These are phyloP conservation scores for Orbilia javanica DNA, from an alignment of 2,329 filamentous ascomycete species.

Conservation along the genomic window DNA sequence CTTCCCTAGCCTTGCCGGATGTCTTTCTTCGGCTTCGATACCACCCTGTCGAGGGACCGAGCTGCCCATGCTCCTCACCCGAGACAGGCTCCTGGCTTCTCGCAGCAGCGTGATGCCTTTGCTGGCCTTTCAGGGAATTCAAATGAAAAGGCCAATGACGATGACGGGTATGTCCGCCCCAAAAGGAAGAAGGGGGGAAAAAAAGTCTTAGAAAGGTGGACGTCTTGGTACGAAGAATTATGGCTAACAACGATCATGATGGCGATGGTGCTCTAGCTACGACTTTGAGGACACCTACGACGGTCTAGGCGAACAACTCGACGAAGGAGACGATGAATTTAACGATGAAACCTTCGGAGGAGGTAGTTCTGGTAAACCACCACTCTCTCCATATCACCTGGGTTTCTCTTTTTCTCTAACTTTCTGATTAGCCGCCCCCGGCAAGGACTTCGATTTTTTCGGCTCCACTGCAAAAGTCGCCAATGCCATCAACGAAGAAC, in stretches of 20 bases:
- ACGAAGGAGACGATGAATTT: constrained; percentile 92
- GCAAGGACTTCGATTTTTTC: constrained; percentile 97
- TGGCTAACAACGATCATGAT: constrained; percentile 6
- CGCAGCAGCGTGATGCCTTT: constrained; percentile 86
- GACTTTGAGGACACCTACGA: constrained; percentile 99
- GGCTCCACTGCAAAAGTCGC: constrained; percentile 90
- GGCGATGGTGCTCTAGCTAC: constrained; percentile 69
- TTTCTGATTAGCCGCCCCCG: constrained; percentile 64
- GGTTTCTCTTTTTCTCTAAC: background rate
- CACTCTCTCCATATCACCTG: background rate
- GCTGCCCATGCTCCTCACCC: constrained; percentile 70
- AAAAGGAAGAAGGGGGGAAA: no score
- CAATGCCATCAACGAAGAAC: constrained; percentile 88
- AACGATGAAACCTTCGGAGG: constrained; percentile 94
- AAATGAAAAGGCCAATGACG: constrained; percentile 73
- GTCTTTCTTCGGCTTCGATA: constrained; percentile 93
- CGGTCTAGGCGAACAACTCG: constrained; percentile 87
- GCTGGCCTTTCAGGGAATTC: constrained; percentile 76
- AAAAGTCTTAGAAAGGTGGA: constrained; percentile 40
- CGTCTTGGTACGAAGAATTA: constrained; percentile 2
- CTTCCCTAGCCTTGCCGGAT: constrained; percentile 68
- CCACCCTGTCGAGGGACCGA: constrained; percentile 71
- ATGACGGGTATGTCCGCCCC: constrained; percentile 24
- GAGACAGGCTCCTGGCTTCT: constrained; percentile 80
- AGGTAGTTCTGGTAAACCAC: constrained; percentile 66